Conservation (phyloP, 495 filamentous ascomycete species). For the Pyrenula aspistea region DNA sequence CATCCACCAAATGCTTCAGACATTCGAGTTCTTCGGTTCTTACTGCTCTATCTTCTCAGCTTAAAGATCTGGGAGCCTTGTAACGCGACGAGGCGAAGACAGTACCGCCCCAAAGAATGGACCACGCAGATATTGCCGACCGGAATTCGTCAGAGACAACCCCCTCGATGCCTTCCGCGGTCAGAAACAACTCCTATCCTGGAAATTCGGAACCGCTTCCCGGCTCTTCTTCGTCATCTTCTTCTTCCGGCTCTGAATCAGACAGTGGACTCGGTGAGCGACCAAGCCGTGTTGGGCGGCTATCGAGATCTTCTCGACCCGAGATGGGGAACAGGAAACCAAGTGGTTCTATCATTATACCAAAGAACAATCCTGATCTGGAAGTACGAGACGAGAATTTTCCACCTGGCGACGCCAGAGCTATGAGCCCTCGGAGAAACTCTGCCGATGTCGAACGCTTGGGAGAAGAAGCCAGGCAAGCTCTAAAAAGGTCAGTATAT, state of each 20-base stretch:
- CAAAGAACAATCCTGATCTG: slow-evolving; percentile 56
- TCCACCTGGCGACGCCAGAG: slow-evolving; percentile 75
- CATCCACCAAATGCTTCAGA: neutral
- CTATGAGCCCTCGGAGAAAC: slow-evolving; percentile 89
- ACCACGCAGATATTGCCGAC: neutral
- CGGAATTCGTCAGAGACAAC: neutral
- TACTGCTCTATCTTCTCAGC: neutral
- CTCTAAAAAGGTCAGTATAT: slow-evolving; percentile 51
- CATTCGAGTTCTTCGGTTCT: neutral
- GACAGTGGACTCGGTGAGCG: neutral
- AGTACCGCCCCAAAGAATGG: neutral
- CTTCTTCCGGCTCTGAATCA: neutral
- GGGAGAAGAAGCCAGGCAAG: slow-evolving; percentile 62
- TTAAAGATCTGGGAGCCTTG: neutral
- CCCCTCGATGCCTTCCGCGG: neutral
- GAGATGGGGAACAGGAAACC: slow-evolving; percentile 54
- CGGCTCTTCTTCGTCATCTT: neutral
- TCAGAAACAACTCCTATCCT: neutral
- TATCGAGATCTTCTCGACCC: slow-evolving; percentile 17
- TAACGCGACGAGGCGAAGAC: neutral
- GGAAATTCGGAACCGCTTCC: neutral
- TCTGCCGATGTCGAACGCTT: slow-evolving; percentile 79
- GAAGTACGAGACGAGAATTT: slow-evolving; percentile 56
- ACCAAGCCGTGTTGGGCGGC: neutral
- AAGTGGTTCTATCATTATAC: slow-evolving; percentile 71